Percentiles rank a stretch among this genome's conserved stretches.
These are phyloP conservation scores for Pseudisothecium myosuroides DNA, from an alignment of 225 moss, liverwort and hornwort genomes.

Conservation along the genomic window DNA sequence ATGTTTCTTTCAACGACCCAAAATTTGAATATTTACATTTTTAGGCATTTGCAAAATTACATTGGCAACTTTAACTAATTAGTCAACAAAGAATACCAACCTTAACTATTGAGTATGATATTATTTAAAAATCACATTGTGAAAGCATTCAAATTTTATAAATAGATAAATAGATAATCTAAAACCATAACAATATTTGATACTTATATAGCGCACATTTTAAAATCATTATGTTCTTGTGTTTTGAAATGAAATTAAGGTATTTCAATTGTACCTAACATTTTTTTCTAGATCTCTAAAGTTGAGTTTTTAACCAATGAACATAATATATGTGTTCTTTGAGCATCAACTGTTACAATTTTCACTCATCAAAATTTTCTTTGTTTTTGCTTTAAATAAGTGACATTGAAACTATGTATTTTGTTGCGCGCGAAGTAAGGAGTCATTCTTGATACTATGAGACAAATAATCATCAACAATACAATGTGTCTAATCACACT, in stretches of 20 bases:
- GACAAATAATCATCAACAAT: neutral
- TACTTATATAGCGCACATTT: neutral
- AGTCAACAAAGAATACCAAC: neutral
- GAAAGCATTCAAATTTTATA: neutral
- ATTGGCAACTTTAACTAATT: neutral
- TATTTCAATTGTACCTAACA: neutral
- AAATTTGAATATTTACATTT: neutral
- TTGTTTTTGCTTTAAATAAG: neutral
- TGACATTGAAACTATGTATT: neutral
- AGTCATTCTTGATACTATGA: neutral
- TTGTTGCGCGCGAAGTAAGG: rapidly evolving
- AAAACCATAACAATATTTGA: neutral
- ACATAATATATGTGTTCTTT: neutral
- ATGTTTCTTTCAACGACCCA: too few relatives aligned
- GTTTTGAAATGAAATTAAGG: neutral
- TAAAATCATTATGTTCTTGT: neutral
- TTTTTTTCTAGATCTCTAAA: neutral
- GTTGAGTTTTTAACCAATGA: neutral
- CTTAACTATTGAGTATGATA: rapidly evolving
- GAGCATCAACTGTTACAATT: neutral
- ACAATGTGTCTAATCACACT: neutral
- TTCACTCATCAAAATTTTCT: neutral
- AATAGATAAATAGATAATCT: rapidly evolving
- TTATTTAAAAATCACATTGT: neutral
- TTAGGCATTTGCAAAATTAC: neutral